These are phyloP conservation scores for Acrasis kona DNA, from an alignment of 78 protist genomes.

Conservation along the genomic window DNA sequence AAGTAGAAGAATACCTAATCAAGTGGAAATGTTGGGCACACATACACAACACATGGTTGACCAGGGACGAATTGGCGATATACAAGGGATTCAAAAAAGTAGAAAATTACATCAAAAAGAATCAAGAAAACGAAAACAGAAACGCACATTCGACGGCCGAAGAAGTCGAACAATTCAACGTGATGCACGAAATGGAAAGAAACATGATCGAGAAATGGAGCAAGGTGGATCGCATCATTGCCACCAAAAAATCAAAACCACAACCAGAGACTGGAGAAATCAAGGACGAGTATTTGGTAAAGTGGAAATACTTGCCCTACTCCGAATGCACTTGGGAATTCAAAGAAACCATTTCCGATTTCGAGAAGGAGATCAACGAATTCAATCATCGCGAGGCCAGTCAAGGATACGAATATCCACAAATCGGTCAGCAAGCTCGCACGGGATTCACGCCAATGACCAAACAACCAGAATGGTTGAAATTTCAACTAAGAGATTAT, in stretches of 20 bases:
- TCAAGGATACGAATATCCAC: not conserved
- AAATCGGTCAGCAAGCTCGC: not conserved
- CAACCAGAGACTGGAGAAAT: not conserved
- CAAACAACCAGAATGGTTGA: not conserved
- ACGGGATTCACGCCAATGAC: not conserved
- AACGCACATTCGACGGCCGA: not conserved
- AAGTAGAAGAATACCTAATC: not conserved
- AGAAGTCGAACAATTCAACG: not conserved
- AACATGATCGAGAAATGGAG: not conserved
- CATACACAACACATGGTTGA: not conserved
- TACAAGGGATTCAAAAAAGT: not conserved
- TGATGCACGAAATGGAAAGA: not conserved
- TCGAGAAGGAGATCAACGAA: no score
- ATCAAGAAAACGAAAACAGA: not conserved
- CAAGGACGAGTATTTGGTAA: slow-evolving; percentile 20
- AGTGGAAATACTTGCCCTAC: slow-evolving; percentile 54
- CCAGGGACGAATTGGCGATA: not conserved
- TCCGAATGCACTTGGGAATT: slow-evolving; percentile 64
- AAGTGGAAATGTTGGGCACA: not conserved
- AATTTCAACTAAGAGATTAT: slow-evolving; percentile 42
- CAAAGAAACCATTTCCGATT: slow-evolving; percentile 14
- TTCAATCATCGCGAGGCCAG: not conserved
- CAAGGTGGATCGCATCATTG: not conserved
- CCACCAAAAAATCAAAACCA: not conserved
- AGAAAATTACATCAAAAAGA: not conserved